Percentiles rank a stretch among this genome's conserved stretches.
Conservation (phyloP, 805 yeast genomes). For the Yamadazyma paraphyllophila region DNA sequence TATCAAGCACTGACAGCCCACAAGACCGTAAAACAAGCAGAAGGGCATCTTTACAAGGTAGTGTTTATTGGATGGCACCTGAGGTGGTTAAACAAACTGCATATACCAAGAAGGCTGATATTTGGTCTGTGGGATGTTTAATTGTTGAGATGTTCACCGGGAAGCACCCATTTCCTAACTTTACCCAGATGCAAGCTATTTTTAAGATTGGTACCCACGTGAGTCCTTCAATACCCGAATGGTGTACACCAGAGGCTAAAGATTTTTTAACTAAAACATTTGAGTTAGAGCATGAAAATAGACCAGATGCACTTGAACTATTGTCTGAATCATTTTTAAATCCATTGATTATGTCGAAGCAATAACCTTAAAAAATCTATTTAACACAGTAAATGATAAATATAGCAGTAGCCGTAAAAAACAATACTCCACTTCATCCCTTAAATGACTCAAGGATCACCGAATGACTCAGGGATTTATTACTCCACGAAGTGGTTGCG, state of each 20-base stretch:
- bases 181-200: constrained; percentile 95
- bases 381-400: not conserved
- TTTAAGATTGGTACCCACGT: constrained; percentile 88
- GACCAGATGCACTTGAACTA: constrained; percentile 74
- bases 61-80: constrained; percentile 99
- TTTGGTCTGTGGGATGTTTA: constrained; percentile 96
- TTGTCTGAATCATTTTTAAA: constrained; percentile 62
- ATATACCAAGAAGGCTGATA: constrained; percentile 89
- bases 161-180: constrained; percentile 91
- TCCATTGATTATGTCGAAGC: constrained; percentile 44
- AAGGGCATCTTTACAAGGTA: constrained; percentile 88
- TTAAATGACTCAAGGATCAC: not conserved
- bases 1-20: constrained; percentile 16
- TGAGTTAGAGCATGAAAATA: constrained; percentile 66
- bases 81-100: constrained; percentile 94
- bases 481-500: constrained; percentile 4
- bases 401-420: not conserved
- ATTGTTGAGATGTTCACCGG: constrained; percentile 96
- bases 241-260: constrained; percentile 65
- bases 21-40: constrained; percentile 33
- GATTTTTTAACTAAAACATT: constrained; percentile 68
- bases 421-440: not conserved
- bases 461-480: not conserved
- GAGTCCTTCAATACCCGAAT: constrained; percentile 74
- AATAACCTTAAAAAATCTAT: constrained; percentile 6